Base-by-base conservation (phyloP, 768 basidiomycete genomes). In the Podaxis rugospora region DNA sequence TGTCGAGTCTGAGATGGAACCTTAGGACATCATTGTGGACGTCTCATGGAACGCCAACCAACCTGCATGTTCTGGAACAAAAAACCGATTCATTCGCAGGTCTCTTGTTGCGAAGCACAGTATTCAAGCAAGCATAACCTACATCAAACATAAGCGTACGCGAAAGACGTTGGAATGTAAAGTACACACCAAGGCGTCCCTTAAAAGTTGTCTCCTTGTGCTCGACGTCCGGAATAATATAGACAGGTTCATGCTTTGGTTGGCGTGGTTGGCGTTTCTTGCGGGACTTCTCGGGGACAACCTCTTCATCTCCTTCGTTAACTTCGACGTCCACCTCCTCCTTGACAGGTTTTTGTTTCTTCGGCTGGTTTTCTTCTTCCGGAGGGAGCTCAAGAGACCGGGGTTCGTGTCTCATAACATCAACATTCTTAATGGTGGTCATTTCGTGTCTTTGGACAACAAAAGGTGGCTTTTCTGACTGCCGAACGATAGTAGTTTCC, bases 121-220 rank as follows among this genome's bases (percentile, higher is more conserved):
- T 95, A 67, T 95, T 95, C 52, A 95, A 71, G 68, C 93, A 95
- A 2, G 93, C 93, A 69, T 94, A 89, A 1, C 87, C 86, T 80
- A 39, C 58, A 51, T 14, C n/a, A 27, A 51, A 5, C n/a, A 9
- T 61, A 37, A 46, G 51, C 1, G 9, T 14, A 21, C n/a, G 13
- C 28, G 21, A 52, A 35, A 11, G 3, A 6, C 4, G 55, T 27
- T 11, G 11, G 7, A 10, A 28, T 40, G 32, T 5, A 55, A 39
- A 39, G 37, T 11, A 67, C 70, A 51, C 70, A 78, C 83, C 85
- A 37, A 86, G 72, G 58, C 82, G 77, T 62, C 91, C 92, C 69
- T 77, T 83, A 71, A 91, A 95, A 2, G 83, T 83, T 1, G 90
- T 90, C 36, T 74, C 71, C 70, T 84, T 88, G 65, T 70, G 76